phyloP scores from a whole-genome alignment of 345 rosid species.

The Citrus medica region DNA sequence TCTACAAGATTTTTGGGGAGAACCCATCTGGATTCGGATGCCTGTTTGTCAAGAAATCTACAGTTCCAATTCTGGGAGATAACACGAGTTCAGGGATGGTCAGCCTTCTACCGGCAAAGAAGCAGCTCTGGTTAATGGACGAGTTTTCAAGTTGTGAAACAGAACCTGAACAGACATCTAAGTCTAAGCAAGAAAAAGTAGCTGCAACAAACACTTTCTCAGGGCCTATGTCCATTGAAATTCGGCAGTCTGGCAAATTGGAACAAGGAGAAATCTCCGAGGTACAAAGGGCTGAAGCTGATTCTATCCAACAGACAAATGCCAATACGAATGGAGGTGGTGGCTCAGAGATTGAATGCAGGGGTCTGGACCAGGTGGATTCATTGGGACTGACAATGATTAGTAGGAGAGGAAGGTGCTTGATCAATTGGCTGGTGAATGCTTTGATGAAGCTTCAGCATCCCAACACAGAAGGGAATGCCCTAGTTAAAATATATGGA shows the following conservation, averaged over 20 bases:
- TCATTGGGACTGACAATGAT: conserved; percentile 57
- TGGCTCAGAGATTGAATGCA: conserved; percentile 41
- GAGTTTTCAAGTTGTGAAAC: conserved; percentile 35
- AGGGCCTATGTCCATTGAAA: conserved; percentile 33
- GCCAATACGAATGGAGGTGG: conserved; percentile 2
- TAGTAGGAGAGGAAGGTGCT: conserved; percentile 72
- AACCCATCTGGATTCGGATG: conserved; percentile 96
- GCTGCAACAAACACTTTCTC: conserved; percentile 43
- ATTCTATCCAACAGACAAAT: conserved; percentile 7
- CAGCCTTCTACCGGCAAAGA: conserved; percentile 55
- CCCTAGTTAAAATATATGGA: conserved; percentile 72
- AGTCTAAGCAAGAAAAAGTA: conserved; percentile 12
- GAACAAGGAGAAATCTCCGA: conserved; percentile 28
- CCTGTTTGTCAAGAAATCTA: conserved; percentile 82
- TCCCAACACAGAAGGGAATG: conserved; percentile 47
- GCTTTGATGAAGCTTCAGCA: conserved; percentile 81
- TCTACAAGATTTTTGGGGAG: conserved; percentile 90
- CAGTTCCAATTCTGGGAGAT: conserved; percentile 48
- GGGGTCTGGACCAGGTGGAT: conserved; percentile 76
- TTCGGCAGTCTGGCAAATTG: conserved; percentile 12
- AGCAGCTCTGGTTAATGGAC: conserved; percentile 28
- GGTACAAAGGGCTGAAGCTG: conserved; percentile 16
- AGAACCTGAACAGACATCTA: conserved; percentile 21
- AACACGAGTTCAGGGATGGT: conserved; percentile 62
- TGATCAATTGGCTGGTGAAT: conserved; percentile 84